phyloP scores from a whole-genome alignment of 1,284 basidiomycete species.

The Boletus chippewaensis region DNA sequence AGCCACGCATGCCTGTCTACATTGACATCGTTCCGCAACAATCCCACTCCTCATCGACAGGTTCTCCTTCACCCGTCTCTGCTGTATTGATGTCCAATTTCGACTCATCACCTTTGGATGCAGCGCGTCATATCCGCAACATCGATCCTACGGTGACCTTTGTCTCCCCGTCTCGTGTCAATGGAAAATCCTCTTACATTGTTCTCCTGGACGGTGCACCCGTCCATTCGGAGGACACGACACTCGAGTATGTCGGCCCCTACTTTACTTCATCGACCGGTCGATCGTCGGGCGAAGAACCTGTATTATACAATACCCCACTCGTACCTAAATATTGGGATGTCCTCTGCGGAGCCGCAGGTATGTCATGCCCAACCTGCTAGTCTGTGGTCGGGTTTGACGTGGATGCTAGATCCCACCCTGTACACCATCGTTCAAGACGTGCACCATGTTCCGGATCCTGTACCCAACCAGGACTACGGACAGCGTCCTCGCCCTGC shows the following conservation, averaged over 20 bases:
- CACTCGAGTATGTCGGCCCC: slow-evolving; percentile 36
- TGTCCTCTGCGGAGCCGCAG: slow-evolving; percentile 43
- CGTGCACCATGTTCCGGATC: slow-evolving; percentile 35
- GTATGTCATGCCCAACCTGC: slow-evolving; percentile 33
- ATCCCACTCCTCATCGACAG: slow-evolving; percentile 16
- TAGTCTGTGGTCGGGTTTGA: neutral
- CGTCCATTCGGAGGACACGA: slow-evolving; percentile 45
- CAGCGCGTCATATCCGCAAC: slow-evolving; percentile 45
- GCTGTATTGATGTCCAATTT: slow-evolving; percentile 15
- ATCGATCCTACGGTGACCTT: slow-evolving; percentile 64
- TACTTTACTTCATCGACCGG: slow-evolving; percentile 19
- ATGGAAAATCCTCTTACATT: slow-evolving; percentile 48
- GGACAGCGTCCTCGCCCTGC: slow-evolving; percentile 22
- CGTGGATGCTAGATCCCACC: slow-evolving; percentile 41
- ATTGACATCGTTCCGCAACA: slow-evolving; percentile 51
- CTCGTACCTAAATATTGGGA: slow-evolving; percentile 58
- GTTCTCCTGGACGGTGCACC: slow-evolving; percentile 45
- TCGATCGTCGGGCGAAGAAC: slow-evolving; percentile 31
- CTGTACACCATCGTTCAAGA: slow-evolving; percentile 51
- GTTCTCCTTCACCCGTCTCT: slow-evolving; percentile 10
- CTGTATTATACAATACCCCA: slow-evolving; percentile 48
- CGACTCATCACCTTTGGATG: slow-evolving; percentile 35
- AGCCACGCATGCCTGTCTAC: slow-evolving; percentile 43
- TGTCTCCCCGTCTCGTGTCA: slow-evolving; percentile 38
- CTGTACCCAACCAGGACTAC: slow-evolving; percentile 14